These are phyloP conservation scores for Populus deltoides DNA, from an alignment of 345 rosid genomes.

Conservation along the genomic window DNA sequence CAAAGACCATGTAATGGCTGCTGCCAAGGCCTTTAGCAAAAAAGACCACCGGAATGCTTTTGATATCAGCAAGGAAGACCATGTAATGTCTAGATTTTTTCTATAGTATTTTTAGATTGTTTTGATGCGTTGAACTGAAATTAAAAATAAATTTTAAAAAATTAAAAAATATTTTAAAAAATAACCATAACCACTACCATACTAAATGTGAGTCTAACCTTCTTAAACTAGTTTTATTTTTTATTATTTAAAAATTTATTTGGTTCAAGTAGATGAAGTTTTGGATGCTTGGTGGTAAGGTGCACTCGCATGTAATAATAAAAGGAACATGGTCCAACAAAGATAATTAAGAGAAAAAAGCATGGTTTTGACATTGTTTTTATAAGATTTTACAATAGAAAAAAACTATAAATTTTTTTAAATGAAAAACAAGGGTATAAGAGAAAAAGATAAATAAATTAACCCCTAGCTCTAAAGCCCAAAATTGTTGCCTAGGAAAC, in stretches of 20 bases:
- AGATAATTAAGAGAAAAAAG: not conserved
- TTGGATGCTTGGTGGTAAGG: not conserved
- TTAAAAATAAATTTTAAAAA: too few relatives aligned
- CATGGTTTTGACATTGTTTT: not conserved
- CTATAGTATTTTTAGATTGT: too few relatives aligned
- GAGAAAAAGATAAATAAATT: not conserved
- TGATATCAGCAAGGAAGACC: too few relatives aligned
- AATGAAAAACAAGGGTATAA: not conserved
- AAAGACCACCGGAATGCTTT: too few relatives aligned
- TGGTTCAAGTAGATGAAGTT: not conserved
- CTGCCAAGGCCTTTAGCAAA: too few relatives aligned
- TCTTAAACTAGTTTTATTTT: not conserved
- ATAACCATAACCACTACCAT: too few relatives aligned
- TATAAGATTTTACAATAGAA: not conserved
- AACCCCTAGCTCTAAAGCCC: not conserved
- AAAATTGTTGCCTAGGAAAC: not conserved
- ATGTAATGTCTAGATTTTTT: too few relatives aligned
- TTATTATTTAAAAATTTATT: too few relatives aligned
- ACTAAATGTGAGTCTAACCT: not conserved
- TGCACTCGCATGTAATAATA: not conserved
- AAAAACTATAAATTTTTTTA: not conserved
- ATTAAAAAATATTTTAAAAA: too few relatives aligned
- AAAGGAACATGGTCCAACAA: not conserved
- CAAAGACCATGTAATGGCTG: too few relatives aligned
- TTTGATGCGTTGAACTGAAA: too few relatives aligned